These are phyloP conservation scores for Microcyclospora pomicola DNA, from an alignment of 2,329 filamentous ascomycete genomes.

Conservation along the genomic window DNA sequence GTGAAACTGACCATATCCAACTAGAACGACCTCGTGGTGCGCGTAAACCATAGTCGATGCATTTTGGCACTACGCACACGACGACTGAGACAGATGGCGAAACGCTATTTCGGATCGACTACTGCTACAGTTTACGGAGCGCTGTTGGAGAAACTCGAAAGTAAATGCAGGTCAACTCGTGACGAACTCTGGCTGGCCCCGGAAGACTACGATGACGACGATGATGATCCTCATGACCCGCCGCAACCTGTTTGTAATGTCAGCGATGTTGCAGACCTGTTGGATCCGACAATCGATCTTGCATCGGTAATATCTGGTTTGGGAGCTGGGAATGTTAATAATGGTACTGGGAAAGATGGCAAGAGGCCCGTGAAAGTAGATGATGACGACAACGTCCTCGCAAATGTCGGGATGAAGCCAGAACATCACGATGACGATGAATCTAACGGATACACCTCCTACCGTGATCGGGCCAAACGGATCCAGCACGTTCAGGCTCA, in stretches of 20 bases:
- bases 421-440: slow-evolving; percentile 14
- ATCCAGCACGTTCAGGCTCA: slow-evolving; percentile 55
- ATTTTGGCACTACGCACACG: slow-evolving; percentile 69
- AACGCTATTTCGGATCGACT: slow-evolving; percentile 54
- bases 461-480: slow-evolving; percentile 27
- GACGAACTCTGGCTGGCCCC: slow-evolving; percentile 33
- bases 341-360: slow-evolving; percentile 15
- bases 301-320: slow-evolving; percentile 14
- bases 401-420: slow-evolving; percentile 17
- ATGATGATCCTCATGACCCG: slow-evolving; percentile 13
- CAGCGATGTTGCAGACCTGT: slow-evolving; percentile 28
- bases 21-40: slow-evolving; percentile 58
- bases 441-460: slow-evolving; percentile 13
- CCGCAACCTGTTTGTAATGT: slow-evolving; percentile 26
- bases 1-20: background rate
- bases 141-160: slow-evolving; percentile 57
- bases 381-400: slow-evolving; percentile 10
- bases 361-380: slow-evolving; percentile 5
- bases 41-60: slow-evolving; percentile 75
- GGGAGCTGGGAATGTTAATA: slow-evolving; percentile 8
- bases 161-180: slow-evolving; percentile 53
- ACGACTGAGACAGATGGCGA: slow-evolving; percentile 58
- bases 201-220: slow-evolving; percentile 18
- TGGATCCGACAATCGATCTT: slow-evolving; percentile 29
- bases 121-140: slow-evolving; percentile 68